A percentile compares a stretch with the other conserved stretches of the same genome.
phyloP scores from a whole-genome alignment of 768 basidiomycete genomes.

The Suillus subluteus region DNA sequence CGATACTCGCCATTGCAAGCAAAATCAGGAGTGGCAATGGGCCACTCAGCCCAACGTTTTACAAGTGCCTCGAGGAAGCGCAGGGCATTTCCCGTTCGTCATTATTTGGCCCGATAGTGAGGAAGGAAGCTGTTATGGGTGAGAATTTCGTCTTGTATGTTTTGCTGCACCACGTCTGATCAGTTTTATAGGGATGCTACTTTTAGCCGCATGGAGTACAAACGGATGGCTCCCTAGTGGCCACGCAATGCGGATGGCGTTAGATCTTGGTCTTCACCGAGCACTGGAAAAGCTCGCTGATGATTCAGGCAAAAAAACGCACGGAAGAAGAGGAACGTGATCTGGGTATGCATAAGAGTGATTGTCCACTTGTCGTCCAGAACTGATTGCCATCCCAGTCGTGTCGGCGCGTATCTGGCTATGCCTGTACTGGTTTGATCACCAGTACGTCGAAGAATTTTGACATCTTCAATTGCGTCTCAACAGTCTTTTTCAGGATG shows the following conservation, averaged over 20 bases:
- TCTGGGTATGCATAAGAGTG: conserved; percentile 55
- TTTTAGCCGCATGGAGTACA: conserved; percentile 92
- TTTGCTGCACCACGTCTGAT: neutral
- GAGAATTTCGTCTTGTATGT: conserved; percentile 22
- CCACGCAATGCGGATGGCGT: conserved; percentile 94
- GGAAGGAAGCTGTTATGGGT: conserved; percentile 96
- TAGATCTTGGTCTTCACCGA: conserved; percentile 91
- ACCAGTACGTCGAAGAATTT: conserved; percentile 62
- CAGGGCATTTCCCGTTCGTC: conserved; percentile 95
- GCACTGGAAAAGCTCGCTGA: conserved; percentile 92
- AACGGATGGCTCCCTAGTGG: conserved; percentile 96
- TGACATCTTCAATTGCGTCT: conserved; percentile 14
- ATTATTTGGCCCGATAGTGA: conserved; percentile 89
- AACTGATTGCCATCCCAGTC: conserved; percentile 47
- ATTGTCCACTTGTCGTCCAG: conserved; percentile 1
- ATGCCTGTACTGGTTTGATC: conserved; percentile 95
- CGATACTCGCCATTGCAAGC: conserved; percentile 88
- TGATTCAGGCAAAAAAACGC: conserved; percentile 58
- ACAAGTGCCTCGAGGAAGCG: conserved; percentile 91
- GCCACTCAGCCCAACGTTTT: conserved; percentile 82
- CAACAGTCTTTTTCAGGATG: conserved; percentile 55
- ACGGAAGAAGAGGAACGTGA: conserved; percentile 86
- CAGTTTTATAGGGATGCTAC: conserved; percentile 70
- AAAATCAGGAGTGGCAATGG: conserved; percentile 93
- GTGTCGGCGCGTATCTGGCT: conserved; percentile 94